These are phyloP conservation scores for Bertia moriformis DNA, from an alignment of 2,329 filamentous ascomycete genomes.

Conservation along the genomic window DNA sequence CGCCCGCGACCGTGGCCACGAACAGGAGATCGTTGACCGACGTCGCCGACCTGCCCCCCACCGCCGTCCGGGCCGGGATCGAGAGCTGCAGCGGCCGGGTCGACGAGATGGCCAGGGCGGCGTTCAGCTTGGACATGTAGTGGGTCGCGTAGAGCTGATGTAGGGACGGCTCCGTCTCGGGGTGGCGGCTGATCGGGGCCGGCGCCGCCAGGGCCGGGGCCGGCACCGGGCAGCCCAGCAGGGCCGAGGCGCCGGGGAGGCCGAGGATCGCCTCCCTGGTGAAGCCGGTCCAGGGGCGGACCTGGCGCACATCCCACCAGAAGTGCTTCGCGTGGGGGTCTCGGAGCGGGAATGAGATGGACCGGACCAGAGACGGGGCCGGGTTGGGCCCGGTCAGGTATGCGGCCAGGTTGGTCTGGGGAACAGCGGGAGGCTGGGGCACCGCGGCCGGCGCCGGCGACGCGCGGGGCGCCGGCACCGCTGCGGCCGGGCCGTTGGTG, in stretches of 20 bases:
- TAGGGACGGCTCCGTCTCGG: constrained; percentile 66
- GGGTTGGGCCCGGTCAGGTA: constrained; percentile 73
- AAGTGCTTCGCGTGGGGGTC: constrained; percentile 66
- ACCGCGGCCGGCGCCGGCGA: background rate
- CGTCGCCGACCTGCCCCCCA: no score
- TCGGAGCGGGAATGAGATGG: constrained; percentile 53
- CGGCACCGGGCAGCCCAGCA: constrained; percentile 59
- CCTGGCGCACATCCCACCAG: constrained; percentile 90
- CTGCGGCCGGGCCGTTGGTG: background rate
- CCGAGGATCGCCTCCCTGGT: constrained; percentile 55
- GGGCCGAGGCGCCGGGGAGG: constrained; percentile 56
- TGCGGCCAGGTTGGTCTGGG: background rate
- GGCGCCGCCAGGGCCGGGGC: constrained; percentile 45
- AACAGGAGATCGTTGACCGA: constrained; percentile 22
- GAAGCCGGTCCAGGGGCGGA: constrained; percentile 73
- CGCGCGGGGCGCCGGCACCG: no score
- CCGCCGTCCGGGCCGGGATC: constrained; percentile 20
- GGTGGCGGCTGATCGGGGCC: constrained; percentile 42
- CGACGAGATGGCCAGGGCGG: constrained; percentile 64
- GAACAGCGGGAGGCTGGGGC: background rate
- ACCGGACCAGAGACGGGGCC: constrained; percentile 66
- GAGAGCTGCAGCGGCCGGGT: constrained; percentile 43
- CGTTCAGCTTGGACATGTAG: constrained; percentile 77
- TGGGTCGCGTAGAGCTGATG: constrained; percentile 62
- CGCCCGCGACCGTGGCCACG: constrained; percentile 8